Conservation (phyloP, 257 asterid species). For the Cynanchum wilfordii region DNA sequence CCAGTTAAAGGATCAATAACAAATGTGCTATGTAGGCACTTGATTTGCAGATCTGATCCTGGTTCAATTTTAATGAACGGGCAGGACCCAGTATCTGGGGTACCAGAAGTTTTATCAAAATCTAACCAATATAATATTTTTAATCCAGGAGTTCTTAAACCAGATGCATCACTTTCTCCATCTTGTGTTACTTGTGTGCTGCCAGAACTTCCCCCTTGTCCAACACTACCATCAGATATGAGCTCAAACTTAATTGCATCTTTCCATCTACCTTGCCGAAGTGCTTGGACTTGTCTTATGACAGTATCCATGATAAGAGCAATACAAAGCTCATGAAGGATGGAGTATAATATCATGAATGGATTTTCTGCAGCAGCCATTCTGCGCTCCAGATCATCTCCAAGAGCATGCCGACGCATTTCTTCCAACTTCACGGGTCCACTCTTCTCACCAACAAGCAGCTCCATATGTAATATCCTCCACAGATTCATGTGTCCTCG, state of each 20-base stretch:
- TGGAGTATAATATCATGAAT: conserved; percentile 61
- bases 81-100: conserved; percentile 57
- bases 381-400: conserved; percentile 97
- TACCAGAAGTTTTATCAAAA: conserved; percentile 62
- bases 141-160: conserved; percentile 89
- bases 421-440: conserved; percentile 87
- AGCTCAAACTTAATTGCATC: conserved; percentile 97
- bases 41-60: conserved; percentile 78
- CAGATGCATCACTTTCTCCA: conserved; percentile 72
- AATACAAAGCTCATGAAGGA: conserved; percentile 90
- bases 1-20: conserved; percentile 82
- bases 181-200: conserved; percentile 56
- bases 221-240: conserved; percentile 75
- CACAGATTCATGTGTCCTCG: conserved; percentile 95
- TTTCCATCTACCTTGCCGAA: conserved; percentile 92
- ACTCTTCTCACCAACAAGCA: conserved; percentile 89
- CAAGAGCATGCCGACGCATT: conserved; percentile 84
- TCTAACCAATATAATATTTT: conserved; percentile 92
- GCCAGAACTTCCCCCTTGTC: conserved; percentile 56
- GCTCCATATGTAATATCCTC: conserved; percentile 95
- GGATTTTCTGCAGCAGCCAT: conserved; percentile 94
- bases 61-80: conserved; percentile 93
- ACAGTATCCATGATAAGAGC: conserved; percentile 98
- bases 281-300: conserved; percentile 85
- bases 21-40: conserved; percentile 84